Conservation (phyloP, 345 rosid genomes). For the Mallotus nudiflorus region DNA sequence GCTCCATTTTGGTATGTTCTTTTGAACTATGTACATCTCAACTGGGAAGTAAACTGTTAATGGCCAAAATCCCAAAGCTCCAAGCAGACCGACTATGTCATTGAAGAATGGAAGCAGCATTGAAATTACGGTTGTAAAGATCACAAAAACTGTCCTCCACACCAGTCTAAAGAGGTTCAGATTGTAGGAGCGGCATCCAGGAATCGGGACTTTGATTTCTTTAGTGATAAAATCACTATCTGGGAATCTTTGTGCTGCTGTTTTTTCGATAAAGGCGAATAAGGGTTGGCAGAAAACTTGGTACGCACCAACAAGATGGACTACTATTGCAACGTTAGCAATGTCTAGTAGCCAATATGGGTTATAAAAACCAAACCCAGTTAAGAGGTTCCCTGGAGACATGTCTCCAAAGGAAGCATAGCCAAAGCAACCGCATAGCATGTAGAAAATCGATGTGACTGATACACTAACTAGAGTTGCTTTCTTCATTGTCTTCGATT, state of each 20-base stretch:
- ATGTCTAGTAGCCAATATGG: conserved; percentile 92
- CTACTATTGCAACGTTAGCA: conserved; percentile 73
- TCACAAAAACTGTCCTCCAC: conserved; percentile 80
- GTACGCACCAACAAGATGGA: conserved; percentile 89
- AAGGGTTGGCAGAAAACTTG: conserved; percentile 91
- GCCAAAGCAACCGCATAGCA: conserved; percentile 86
- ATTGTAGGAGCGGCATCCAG: conserved; percentile 41
- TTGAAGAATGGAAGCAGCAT: conserved; percentile 90
- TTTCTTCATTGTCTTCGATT: conserved; percentile 74
- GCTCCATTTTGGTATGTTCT: conserved; percentile 71
- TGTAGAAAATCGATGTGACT: conserved; percentile 83
- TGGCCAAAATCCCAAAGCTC: conserved; percentile 94
- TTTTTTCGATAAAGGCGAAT: conserved; percentile 71
- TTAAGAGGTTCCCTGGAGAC: conserved; percentile 74
- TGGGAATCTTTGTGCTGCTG: conserved; percentile 45
- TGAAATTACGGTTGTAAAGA: conserved; percentile 61
- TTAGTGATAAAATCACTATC: conserved; percentile 58
- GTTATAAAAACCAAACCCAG: conserved; percentile 74
- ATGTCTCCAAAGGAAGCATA: conserved; percentile 85
- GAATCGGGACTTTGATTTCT: conserved; percentile 54
- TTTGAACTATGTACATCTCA: conserved; percentile 82
- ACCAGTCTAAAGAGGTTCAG: conserved; percentile 73
- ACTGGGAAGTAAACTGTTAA: conserved; percentile 84
- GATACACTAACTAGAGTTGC: conserved; percentile 65
- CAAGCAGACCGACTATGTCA: conserved; percentile 74